Percentiles rank a stretch among this genome's conserved stretches.
phyloP scores from a whole-genome alignment of 2,329 filamentous ascomycete species.

The Sarocladium strictum region DNA sequence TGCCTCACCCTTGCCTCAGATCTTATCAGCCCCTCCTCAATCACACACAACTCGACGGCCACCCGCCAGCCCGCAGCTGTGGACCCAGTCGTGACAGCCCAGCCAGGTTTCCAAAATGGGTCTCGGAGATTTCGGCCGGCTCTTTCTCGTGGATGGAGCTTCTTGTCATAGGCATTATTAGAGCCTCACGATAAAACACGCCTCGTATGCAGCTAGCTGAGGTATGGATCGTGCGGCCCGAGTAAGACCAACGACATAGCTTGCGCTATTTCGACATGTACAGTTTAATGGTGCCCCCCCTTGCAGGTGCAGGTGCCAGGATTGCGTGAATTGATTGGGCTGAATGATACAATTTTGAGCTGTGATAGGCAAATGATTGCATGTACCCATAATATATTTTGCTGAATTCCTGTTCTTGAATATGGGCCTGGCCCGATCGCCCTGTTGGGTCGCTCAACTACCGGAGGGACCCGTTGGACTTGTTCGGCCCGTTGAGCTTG shows the following conservation, averaged over 20 bases:
- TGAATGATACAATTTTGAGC: background rate
- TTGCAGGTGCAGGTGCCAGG: too few relatives aligned
- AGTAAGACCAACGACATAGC: too few relatives aligned
- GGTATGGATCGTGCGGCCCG: background rate
- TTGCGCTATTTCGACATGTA: too few relatives aligned
- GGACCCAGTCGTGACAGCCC: background rate
- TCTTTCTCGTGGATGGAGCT: background rate
- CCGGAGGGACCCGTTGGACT: background rate
- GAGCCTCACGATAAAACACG: too few relatives aligned
- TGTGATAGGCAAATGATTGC: background rate
- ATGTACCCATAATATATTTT: background rate
- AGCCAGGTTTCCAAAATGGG: background rate
- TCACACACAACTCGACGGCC: too few relatives aligned
- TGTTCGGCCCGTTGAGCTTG: background rate
- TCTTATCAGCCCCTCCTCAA: background rate
- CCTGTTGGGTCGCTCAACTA: background rate
- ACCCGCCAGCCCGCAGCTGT: background rate
- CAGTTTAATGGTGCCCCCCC: too few relatives aligned
- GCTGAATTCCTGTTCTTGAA: background rate
- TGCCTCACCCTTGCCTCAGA: background rate
- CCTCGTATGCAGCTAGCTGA: too few relatives aligned
- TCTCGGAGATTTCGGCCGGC: conserved; percentile 5
- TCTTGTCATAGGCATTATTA: background rate
- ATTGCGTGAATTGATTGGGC: too few relatives aligned
- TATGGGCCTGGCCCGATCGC: too few relatives aligned